Evolutionary conservation across 495 filamentous ascomycete species (phyloP), one percentile per base, ranked within the genome.

Genomic region (Ramalina intermedia): DNA sequence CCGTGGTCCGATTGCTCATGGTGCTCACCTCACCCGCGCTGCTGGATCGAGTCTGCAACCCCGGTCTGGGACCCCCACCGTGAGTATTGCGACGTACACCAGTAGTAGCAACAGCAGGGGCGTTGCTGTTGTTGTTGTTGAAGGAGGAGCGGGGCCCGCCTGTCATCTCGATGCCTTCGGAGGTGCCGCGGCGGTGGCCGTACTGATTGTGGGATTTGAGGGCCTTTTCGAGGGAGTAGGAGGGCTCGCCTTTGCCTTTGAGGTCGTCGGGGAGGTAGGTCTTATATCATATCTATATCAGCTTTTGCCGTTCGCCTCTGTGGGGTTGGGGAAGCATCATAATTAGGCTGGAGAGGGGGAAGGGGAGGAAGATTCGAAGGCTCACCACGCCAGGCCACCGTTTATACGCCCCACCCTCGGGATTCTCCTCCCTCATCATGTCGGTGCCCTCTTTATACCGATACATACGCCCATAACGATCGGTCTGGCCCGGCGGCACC

Each of bases 391-490:
- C 74, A 11, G 74, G 70, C 71, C 78, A 91, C 41, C 81, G 64
- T 59, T 73, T 81, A 54, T 86, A 87, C 0, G 72, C 58, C 1
- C 76, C 79, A 16, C 79, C 80, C 0, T 61, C 60, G 2, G 74
- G 75, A 45, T 74, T 71, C 0, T 55, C 49, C 50, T 93, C 87
- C 16, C 79, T 71, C 80, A 85, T 86, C 66, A 94, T 67, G 51
- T 96, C 84, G 0, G 79, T 70, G 3, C 89, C 91, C 59, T 98
- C 91, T 55, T 87, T 69, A 57, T 98, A 98, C 0, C 80, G 49
- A 55, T 94, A 84, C 0, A 71, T 66, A 29, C 78, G 71, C 0
- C 89, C 89, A 23, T 75, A 72, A 5, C 69, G 56, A 49, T 88
- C 87, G 1, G 58, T 66, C 50, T 70, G 62, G 3, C 90, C 87